Percentiles rank a stretch among this genome's conserved stretches.
These are phyloP conservation scores for Nyssa sinensis DNA, from an alignment of 148 eudicot species.

Conservation along the genomic window DNA sequence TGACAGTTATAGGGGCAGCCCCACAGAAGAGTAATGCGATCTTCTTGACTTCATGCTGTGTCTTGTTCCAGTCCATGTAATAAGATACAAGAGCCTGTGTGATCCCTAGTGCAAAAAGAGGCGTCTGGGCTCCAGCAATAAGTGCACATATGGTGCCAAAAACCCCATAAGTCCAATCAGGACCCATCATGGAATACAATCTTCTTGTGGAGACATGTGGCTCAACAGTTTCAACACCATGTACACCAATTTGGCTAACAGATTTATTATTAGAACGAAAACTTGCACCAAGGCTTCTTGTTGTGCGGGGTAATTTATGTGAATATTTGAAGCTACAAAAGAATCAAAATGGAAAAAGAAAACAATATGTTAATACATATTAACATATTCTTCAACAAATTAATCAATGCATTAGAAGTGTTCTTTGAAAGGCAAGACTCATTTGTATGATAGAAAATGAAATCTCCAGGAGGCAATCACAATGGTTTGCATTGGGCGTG, in stretches of 20 bases:
- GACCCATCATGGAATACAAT: constrained; percentile 75
- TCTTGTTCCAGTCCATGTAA: constrained; percentile 94
- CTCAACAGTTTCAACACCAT: constrained; percentile 40
- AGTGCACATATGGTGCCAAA: constrained; percentile 74
- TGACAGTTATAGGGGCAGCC: constrained; percentile 64
- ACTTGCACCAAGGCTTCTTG: constrained; percentile 70
- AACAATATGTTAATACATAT: background rate
- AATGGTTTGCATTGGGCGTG: too few relatives aligned
- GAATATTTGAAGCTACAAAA: constrained; percentile 62
- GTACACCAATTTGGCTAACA: constrained; percentile 42
- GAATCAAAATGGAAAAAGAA: background rate
- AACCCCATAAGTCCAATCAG: constrained; percentile 82
- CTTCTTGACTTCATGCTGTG: constrained; percentile 69
- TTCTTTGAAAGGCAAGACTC: too few relatives aligned
- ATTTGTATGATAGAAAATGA: too few relatives aligned
- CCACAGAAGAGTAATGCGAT: constrained; percentile 75
- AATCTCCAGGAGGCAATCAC: too few relatives aligned
- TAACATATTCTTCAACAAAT: background rate
- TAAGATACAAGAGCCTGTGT: constrained; percentile 92
- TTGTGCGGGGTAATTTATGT: constrained; percentile 63
- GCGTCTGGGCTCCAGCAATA: constrained; percentile 81
- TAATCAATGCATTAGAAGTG: background rate
- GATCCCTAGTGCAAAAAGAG: constrained; percentile 94
- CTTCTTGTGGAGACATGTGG: constrained; percentile 56
- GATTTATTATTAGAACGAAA: constrained; percentile 81